Evolutionary conservation across 768 basidiomycete genomes (phyloP).

Genomic region (Cubamyces lactineus): DNA sequence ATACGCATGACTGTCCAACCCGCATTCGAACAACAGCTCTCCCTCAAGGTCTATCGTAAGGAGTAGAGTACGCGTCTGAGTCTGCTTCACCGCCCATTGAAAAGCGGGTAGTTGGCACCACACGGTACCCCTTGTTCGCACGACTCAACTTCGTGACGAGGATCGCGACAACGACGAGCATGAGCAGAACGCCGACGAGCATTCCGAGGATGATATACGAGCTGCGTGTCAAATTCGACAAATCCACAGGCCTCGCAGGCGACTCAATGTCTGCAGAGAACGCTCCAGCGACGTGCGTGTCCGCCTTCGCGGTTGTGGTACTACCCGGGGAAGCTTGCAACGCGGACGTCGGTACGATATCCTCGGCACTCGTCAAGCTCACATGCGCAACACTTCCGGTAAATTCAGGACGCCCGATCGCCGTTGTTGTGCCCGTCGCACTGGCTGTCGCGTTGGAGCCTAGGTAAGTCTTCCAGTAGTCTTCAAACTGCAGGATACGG

Average conservation of each 20-base stretch:
- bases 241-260: conserved; percentile 1
- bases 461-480: neutral
- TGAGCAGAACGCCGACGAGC: neutral
- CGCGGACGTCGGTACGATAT: neutral
- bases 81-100: neutral
- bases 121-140: conserved; percentile 7
- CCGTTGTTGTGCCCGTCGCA: neutral
- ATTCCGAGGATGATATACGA: conserved; percentile 16
- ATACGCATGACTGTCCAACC: too few relatives aligned
- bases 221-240: conserved; percentile 3
- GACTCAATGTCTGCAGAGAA: neutral
- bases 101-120: neutral
- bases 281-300: neutral
- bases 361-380: neutral
- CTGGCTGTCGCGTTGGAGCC: neutral
- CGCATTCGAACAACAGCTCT: too few relatives aligned
- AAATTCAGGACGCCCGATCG: neutral
- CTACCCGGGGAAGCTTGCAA: neutral
- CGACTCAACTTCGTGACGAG: neutral
- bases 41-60: neutral
- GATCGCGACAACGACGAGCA: conserved; percentile 1
- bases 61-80: neutral
- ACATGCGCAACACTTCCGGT: neutral
- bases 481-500: neutral
- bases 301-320: neutral